Evolutionary conservation across 2,329 filamentous ascomycete genomes (phyloP).

Genomic region (Diaporthe capsici): DNA sequence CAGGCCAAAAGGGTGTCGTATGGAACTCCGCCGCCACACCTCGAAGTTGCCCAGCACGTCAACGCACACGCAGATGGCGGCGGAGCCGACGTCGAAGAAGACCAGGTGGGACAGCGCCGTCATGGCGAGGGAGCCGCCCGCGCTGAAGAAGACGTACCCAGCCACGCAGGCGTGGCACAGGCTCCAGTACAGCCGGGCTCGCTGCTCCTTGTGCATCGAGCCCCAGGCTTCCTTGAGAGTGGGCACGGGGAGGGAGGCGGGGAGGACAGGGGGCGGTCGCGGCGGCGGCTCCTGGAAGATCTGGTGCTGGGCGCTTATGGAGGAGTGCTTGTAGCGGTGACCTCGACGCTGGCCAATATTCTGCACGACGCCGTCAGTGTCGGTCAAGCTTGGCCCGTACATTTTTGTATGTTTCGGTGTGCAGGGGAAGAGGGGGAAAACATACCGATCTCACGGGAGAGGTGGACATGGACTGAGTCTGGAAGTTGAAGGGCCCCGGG

Average conservation of each 20-base stretch:
- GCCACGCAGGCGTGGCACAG: conserved; percentile 88
- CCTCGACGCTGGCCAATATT: conserved; percentile 92
- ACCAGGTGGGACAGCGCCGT: conserved; percentile 94
- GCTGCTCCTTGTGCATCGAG: conserved; percentile 92
- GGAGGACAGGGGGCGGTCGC: conserved; percentile 87
- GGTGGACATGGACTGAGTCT: conserved; percentile 83
- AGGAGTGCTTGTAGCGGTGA: conserved; percentile 98
- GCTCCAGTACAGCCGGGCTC: conserved; percentile 87
- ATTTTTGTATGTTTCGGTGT: not conserved
- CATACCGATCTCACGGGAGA: conserved; percentile 82
- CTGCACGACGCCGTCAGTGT: conserved; percentile 57
- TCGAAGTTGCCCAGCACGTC: conserved; percentile 98
- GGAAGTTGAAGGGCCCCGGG: conserved; percentile 91
- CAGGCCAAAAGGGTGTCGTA: conserved; percentile 93
- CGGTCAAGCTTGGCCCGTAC: conserved; percentile 7
- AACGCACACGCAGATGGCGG: conserved; percentile 90
- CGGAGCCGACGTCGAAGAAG: conserved; percentile 94
- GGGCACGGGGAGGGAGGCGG: conserved; percentile 91
- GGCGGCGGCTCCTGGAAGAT: conserved; percentile 95
- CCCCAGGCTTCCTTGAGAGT: conserved; percentile 89
- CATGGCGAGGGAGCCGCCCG: conserved; percentile 88
- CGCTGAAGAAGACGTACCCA: conserved; percentile 86
- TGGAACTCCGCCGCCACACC: conserved; percentile 93
- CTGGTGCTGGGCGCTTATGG: conserved; percentile 88
- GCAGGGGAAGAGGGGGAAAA: conserved; percentile 40